Base-by-base conservation (phyloP, 179 eudicot genomes). In the Corrigiola litoralis region DNA sequence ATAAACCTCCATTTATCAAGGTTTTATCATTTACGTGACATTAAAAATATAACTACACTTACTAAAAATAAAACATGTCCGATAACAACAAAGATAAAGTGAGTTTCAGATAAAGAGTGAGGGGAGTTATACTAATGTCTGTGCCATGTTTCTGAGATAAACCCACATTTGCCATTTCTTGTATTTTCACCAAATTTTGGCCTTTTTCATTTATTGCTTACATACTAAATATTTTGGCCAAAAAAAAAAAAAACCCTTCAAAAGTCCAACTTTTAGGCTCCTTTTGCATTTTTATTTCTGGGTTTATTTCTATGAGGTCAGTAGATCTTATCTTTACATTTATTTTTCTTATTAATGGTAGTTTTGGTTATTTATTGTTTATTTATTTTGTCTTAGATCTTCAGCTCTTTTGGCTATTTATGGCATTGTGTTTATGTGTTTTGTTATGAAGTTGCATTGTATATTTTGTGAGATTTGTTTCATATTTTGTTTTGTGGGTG, bases 11-110 rank as follows among this genome's bases (percentile, higher is more conserved):
- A 51, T 51, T 51, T 51, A 24, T 5, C 6, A 13, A 5, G 28
- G 56, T 32, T 51, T 51, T 51, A 51, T n/a, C n/a, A n/a, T n/a
- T n/a, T n/a, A n/a, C n/a, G n/a, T n/a, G n/a, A n/a, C n/a, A n/a
- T n/a, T n/a, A n/a, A n/a, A n/a, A n/a, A n/a, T n/a, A n/a, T n/a
- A n/a, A n/a, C n/a, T n/a, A n/a, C n/a, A n/a, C n/a, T n/a, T n/a
- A n/a, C n/a, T n/a, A n/a, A 40, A 40, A 25, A 52, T 52, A 52
- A n/a, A 52, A 27, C 57, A 52, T 52, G 57, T 52, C 57, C 36
- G 58, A 53, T 29, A n/a, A 52, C 34, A 28, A 52, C 34, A 52
- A 52, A 53, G 38, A 29, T n/a, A 29, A 28, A 31, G 37, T 14
- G 37, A n/a, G 58, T 52, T 8, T 1, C 1, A 54, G 59, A 55